Evolutionary conservation across 192 early-diverging fungal genomes (phyloP), one percentile per base, ranked within the genome.

Genomic region (Backusella luteola): DNA sequence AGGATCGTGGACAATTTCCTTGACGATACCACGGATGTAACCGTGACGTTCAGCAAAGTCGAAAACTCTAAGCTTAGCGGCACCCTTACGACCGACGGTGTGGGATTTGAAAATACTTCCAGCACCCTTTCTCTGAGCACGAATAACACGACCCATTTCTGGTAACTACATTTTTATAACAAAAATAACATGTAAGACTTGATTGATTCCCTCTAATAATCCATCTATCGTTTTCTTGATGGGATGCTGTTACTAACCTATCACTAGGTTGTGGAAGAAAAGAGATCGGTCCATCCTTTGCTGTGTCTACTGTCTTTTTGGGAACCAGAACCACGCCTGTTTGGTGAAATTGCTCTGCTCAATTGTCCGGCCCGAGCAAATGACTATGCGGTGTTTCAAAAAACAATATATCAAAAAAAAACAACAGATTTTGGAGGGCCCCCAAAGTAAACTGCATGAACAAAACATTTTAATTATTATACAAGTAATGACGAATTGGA

Each of bases 1-100:
- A 78, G 96, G 93, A 81, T 97, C 96, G 90, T 99, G 97, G 87
- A 99, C 91, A 86, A 99, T 97, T 87, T 97, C 96, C 93, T 96
- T 97, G 87, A 99, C 93, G 79, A 98, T 87, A 80, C 97, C 97
- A 73, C 96, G 94, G 84, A 98, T 91, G 90, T 98, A 99, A 80
- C 97, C 97, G 85, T 97, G 89, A 83, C 96, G 92, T 90, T 99
- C 97, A 81, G 97, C 91, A 85, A 89, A 99, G 89, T 99, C 97
- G 76, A 96, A 84, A 73, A 95, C 83, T 81, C 97, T 92, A 88
- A 94, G 91, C 92, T 97, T 94, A 84, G 97, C 97, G 77, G 97
- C 96, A 76, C 96, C 97, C 88, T 95, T 92, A 81, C 97, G 91
- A 85, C 91, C 92, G 85, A 91, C 91, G 85, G 92, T 94, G 91